A percentile compares a stretch with the other conserved stretches of the same genome.
phyloP scores from a whole-genome alignment of 192 early-diverging fungal species.

The Podila epicladia region DNA sequence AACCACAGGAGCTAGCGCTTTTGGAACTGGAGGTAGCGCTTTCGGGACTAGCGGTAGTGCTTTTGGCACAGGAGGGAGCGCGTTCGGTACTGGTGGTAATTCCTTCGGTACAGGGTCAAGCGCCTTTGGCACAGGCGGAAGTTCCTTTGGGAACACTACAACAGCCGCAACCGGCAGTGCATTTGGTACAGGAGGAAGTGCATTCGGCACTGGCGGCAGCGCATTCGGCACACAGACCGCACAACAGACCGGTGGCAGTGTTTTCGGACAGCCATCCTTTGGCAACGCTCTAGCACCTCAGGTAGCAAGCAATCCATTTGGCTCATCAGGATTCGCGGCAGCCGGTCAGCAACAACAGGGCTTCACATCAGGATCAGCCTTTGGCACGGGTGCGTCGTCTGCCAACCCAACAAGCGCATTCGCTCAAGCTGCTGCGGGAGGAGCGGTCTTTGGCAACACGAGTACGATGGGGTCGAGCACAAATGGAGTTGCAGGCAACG shows the following conservation, averaged over 20 bases:
- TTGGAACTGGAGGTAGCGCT: neutral
- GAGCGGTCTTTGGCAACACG: neutral
- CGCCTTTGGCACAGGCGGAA: constrained; percentile 13
- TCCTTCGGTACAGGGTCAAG: constrained; percentile 2
- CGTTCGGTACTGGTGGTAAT: neutral
- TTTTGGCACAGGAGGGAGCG: constrained; percentile 25
- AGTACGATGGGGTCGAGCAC: neutral
- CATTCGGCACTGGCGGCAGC: neutral
- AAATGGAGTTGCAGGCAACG: neutral
- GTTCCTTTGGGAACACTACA: neutral
- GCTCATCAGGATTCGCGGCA: constrained; percentile 26
- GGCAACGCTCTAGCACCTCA: constrained; percentile 5
- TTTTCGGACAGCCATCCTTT: neutral
- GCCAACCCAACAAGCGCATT: neutral
- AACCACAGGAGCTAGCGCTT: constrained; percentile 1
- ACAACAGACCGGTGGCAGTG: neutral
- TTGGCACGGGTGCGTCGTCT: constrained; percentile 2
- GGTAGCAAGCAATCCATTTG: constrained; percentile 23
- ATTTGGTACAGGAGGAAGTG: constrained; percentile 10
- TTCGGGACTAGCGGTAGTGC: neutral
- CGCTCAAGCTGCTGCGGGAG: constrained; percentile 3
- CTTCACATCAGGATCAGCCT: neutral
- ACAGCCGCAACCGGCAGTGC: neutral
- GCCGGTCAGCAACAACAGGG: neutral
- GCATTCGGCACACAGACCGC: neutral